phyloP scores from a whole-genome alignment of 176 grass and related monocot species.

The Musa itinerans region DNA sequence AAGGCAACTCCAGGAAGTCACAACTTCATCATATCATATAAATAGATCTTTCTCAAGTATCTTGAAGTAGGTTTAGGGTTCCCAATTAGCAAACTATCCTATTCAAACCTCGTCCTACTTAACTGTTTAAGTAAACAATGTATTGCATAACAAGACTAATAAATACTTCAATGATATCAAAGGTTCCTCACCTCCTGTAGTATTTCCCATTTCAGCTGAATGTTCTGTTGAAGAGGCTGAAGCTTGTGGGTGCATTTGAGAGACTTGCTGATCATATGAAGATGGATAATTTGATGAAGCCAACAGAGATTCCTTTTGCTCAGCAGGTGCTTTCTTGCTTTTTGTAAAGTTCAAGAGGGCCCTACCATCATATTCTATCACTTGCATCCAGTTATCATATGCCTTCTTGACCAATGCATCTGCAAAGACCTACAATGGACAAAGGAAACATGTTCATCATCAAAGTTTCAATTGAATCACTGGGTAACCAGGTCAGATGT shows the following conservation, averaged over 20 bases:
- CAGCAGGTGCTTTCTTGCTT: constrained; percentile 38
- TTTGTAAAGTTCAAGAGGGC: constrained; percentile 40
- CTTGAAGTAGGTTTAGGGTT: too few species aligned
- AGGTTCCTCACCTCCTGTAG: constrained; percentile 34
- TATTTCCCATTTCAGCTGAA: background rate
- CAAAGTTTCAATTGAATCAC: too few species aligned
- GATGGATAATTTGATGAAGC: constrained; percentile 10
- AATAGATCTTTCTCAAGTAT: too few species aligned
- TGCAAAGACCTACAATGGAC: constrained; percentile 35
- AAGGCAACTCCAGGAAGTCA: too few species aligned
- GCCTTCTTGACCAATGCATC: constrained; percentile 60
- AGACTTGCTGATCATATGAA: constrained; percentile 30
- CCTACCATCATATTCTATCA: constrained; percentile 66
- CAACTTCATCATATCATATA: too few species aligned
- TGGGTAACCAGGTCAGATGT: too few species aligned
- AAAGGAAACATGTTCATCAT: too few species aligned
- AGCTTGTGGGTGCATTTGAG: constrained; percentile 28
- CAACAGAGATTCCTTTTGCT: constrained; percentile 18
- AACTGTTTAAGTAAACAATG: background rate
- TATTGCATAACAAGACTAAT: background rate
- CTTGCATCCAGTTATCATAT: constrained; percentile 69
- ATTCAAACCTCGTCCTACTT: background rate
- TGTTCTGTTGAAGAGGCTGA: constrained; percentile 2
- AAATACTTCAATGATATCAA: background rate
- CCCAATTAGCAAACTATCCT: background rate